Evolutionary conservation across 148 eudicot genomes (phyloP).

Genomic region (Pharnaceum exiguum): DNA sequence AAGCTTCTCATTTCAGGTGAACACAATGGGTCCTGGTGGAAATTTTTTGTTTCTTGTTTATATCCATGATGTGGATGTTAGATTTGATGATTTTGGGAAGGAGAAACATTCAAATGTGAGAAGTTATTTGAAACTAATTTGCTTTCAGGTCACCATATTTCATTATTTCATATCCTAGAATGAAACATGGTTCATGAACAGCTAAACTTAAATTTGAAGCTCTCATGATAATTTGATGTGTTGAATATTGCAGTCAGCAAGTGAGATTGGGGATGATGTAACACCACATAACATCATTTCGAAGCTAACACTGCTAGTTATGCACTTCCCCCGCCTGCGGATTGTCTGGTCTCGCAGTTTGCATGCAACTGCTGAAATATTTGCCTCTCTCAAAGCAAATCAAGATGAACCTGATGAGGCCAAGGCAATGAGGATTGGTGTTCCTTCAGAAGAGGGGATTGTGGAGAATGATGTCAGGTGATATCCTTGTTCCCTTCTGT

Average conservation of each 20-base stretch:
- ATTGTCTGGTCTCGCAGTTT: conserved; percentile 98
- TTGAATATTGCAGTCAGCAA: conserved; percentile 63
- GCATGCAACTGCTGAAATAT: conserved; percentile 97
- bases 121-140: too few relatives aligned
- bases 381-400: conserved; percentile 80
- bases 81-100: background rate
- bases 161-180: too few relatives aligned
- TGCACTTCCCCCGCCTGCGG: conserved; percentile 96
- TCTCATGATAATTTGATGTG: conserved; percentile 4
- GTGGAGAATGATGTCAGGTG: conserved; percentile 94
- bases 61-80: background rate
- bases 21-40: background rate
- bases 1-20: conserved; percentile 98
- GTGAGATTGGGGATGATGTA: conserved; percentile 94
- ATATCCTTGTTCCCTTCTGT: background rate
- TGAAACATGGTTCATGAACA: too few relatives aligned
- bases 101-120: too few relatives aligned
- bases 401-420: conserved; percentile 96
- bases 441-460: conserved; percentile 93
- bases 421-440: conserved; percentile 92
- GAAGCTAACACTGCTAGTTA: conserved; percentile 79
- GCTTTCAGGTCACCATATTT: too few relatives aligned
- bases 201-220: background rate
- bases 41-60: background rate
- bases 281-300: conserved; percentile 85